Evolutionary conservation across 495 filamentous ascomycete species (phyloP).

Genomic region (Polyplosphaeria fusca): DNA sequence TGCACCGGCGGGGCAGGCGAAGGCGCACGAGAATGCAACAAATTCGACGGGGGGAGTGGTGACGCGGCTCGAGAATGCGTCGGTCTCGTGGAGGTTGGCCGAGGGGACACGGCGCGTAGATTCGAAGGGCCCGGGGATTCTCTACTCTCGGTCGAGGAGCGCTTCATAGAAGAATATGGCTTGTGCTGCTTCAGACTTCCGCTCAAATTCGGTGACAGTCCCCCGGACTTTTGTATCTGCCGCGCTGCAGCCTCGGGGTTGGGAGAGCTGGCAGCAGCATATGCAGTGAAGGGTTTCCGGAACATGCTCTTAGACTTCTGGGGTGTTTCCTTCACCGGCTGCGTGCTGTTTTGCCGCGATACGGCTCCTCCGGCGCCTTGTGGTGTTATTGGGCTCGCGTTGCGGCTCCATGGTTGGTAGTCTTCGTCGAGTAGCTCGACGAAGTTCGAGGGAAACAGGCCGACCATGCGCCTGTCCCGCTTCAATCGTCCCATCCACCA

Average conservation of each 20-base stretch:
- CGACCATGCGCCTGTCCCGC: slow-evolving; percentile 81
- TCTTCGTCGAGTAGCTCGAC: slow-evolving; percentile 82
- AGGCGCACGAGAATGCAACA: slow-evolving; percentile 16
- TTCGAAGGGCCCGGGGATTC: slow-evolving; percentile 10
- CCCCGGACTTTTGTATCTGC: slow-evolving; percentile 39
- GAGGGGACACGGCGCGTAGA: slow-evolving; percentile 29
- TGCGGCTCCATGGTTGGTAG: slow-evolving; percentile 75
- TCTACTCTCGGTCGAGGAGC: slow-evolving; percentile 33
- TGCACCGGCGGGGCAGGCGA: slow-evolving; percentile 36
- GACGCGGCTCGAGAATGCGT: slow-evolving; percentile 16
- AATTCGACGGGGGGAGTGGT: slow-evolving; percentile 10
- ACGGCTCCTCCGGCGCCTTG: slow-evolving; percentile 49
- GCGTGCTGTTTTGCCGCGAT: slow-evolving; percentile 40
- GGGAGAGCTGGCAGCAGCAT: slow-evolving; percentile 45
- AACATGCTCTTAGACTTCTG: slow-evolving; percentile 60
- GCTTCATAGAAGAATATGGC: slow-evolving; percentile 47
- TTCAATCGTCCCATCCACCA: slow-evolving; percentile 96
- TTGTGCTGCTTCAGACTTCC: slow-evolving; percentile 36
- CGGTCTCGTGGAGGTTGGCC: slow-evolving; percentile 21
- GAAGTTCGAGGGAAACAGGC: slow-evolving; percentile 95
- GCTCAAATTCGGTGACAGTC: slow-evolving; percentile 27
- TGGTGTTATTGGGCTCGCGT: slow-evolving; percentile 66
- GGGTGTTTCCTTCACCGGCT: slow-evolving; percentile 44
- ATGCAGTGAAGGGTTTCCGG: slow-evolving; percentile 68
- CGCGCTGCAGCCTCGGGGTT: slow-evolving; percentile 37